A percentile compares a stretch with the other conserved stretches of the same genome.
Conservation (phyloP, 83 land plant species). For the Diphasiastrum complanatum region DNA sequence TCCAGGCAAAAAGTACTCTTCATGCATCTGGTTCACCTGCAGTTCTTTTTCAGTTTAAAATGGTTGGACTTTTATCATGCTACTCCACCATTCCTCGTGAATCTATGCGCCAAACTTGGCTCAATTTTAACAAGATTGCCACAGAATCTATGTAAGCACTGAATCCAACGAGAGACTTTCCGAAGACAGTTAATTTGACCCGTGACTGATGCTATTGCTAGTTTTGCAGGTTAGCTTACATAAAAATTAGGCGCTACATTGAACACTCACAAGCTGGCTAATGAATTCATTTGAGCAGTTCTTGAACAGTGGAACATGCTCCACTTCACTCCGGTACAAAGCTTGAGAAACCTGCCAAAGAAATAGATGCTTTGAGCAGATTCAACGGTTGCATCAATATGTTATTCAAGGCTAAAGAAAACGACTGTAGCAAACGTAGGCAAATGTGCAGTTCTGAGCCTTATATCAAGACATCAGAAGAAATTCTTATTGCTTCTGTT, state of each 20-base stretch:
- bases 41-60: too few species aligned
- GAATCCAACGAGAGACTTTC: neutral
- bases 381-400: neutral
- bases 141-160: neutral
- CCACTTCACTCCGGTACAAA: conserved; percentile 39
- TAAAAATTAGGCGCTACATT: too few species aligned
- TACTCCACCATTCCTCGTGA: neutral
- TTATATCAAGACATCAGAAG: too few species aligned
- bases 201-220: too few species aligned
- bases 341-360: conserved; percentile 56
- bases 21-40: conserved; percentile 30
- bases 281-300: conserved; percentile 66
- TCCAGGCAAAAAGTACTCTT: conserved; percentile 36
- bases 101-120: neutral
- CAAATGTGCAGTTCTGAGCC: too few species aligned
- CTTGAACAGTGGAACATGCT: conserved; percentile 49
- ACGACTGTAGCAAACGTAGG: neutral
- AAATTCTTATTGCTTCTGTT: too few species aligned
- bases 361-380: neutral
- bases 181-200: neutral
- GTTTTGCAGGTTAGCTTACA: too few species aligned
- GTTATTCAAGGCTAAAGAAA: neutral
- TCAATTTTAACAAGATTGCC: neutral
- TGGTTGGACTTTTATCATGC: too few species aligned
- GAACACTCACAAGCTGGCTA: conserved; percentile 60